These are phyloP conservation scores for Colletotrichum aenigma DNA, from an alignment of 2,329 filamentous ascomycete genomes.

Conservation along the genomic window DNA sequence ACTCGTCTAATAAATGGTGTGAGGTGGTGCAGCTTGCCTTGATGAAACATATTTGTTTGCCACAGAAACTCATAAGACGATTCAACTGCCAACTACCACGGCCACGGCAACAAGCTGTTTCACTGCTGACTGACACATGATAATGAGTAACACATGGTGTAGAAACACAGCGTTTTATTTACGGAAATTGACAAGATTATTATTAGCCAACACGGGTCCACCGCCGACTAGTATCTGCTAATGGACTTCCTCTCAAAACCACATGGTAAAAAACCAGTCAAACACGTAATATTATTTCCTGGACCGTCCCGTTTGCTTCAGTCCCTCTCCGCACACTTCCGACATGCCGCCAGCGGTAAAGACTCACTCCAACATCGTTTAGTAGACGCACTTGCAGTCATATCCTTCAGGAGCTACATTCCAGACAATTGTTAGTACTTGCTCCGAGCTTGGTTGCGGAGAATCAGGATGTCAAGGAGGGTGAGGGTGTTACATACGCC, in stretches of 20 bases:
- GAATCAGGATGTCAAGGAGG: rapidly evolving
- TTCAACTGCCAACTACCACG: background rate
- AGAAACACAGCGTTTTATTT: background rate
- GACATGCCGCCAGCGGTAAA: background rate
- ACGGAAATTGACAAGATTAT: background rate
- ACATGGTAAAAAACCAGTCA: background rate
- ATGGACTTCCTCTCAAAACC: rapidly evolving
- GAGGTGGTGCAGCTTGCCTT: background rate
- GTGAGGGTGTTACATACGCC: background rate
- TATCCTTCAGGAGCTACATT: background rate
- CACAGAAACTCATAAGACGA: background rate
- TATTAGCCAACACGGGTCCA: background rate
- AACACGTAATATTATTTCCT: background rate
- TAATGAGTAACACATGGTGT: background rate
- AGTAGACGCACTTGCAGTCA: background rate
- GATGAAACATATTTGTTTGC: background rate
- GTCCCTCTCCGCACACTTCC: background rate
- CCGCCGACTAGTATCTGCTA: background rate
- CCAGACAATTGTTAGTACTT: background rate
- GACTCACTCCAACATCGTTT: background rate
- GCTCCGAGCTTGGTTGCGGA: background rate
- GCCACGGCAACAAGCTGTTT: background rate
- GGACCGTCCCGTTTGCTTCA: background rate
- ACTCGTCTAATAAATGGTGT: background rate
- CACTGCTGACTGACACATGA: background rate